These are phyloP conservation scores for Plenodomus biglobosus DNA, from an alignment of 2,329 filamentous ascomycete species.

Conservation along the genomic window DNA sequence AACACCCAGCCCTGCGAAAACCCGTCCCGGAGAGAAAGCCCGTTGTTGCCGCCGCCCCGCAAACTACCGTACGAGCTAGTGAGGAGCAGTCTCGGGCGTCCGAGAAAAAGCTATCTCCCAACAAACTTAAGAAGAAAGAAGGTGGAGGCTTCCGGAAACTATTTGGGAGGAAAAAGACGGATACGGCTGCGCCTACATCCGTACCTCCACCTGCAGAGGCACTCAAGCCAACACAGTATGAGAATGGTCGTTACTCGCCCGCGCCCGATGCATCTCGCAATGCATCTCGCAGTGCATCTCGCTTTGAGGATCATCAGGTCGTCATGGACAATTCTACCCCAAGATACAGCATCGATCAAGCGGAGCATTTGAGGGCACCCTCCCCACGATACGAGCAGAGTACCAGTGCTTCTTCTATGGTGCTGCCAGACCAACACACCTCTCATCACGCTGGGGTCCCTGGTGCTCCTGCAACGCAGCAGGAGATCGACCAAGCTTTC, in stretches of 20 bases:
- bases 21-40: conserved; percentile 15
- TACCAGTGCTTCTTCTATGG: conserved; percentile 25
- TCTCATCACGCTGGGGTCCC: conserved; percentile 55
- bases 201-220: conserved; percentile 12
- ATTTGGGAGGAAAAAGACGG: conserved; percentile 44
- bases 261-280: conserved; percentile 27
- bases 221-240: conserved; percentile 15
- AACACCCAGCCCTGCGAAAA: conserved; percentile 13
- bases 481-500: conserved; percentile 63
- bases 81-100: conserved; percentile 22
- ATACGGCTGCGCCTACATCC: conserved; percentile 16
- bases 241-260: conserved; percentile 21
- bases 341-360: conserved; percentile 21
- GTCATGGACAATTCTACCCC: conserved; percentile 31
- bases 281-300: conserved; percentile 28
- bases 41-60: conserved; percentile 13
- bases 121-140: conserved; percentile 43
- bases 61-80: conserved; percentile 17
- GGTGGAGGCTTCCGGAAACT: conserved; percentile 45
- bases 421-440: conserved; percentile 6
- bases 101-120: conserved; percentile 35
- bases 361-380: conserved; percentile 20
- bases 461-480: conserved; percentile 61
- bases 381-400: conserved; percentile 33
- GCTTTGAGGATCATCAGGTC: conserved; percentile 25